A percentile compares a stretch with the other conserved stretches of the same genome.
Conservation (phyloP, 1,284 basidiomycete genomes). For the Cystobasidium slooffiae region DNA sequence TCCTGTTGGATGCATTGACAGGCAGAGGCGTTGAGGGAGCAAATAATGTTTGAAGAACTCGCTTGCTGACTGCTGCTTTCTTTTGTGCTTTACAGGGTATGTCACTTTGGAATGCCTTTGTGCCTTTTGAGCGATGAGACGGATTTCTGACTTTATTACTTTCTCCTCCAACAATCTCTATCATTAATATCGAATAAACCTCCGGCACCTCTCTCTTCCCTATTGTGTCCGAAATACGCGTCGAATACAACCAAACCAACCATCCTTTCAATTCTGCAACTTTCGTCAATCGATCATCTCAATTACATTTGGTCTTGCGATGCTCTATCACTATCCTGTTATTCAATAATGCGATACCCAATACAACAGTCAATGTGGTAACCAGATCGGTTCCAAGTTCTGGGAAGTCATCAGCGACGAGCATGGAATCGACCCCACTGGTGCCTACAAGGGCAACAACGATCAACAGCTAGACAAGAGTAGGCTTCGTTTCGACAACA, state of each 20-base stretch:
- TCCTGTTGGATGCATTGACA: not conserved
- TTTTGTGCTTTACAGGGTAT: constrained; percentile 20
- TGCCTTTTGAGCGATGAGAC: not conserved
- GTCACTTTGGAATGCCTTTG: not conserved
- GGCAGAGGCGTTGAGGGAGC: not conserved
- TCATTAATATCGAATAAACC: not conserved
- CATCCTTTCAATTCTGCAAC: no score
- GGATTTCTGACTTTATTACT: no score
- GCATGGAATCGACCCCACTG: constrained; percentile 40
- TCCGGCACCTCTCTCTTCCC: no score
- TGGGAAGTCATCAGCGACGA: constrained; percentile 46
- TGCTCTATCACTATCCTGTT: no score
- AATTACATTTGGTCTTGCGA: no score
- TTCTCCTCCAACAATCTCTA: no score
- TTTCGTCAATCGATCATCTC: no score
- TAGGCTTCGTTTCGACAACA: constrained; percentile 66
- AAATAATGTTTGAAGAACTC: not conserved
- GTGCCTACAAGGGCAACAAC: constrained; percentile 43
- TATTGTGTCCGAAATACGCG: no score
- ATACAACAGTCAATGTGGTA: constrained; percentile 46
- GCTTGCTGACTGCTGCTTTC: not conserved
- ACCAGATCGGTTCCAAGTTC: constrained; percentile 46
- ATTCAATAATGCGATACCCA: no score
- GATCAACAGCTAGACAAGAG: constrained; percentile 95
- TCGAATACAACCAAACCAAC: no score